These are phyloP conservation scores for Phaffia australis DNA, from an alignment of 768 basidiomycete genomes.

Conservation along the genomic window DNA sequence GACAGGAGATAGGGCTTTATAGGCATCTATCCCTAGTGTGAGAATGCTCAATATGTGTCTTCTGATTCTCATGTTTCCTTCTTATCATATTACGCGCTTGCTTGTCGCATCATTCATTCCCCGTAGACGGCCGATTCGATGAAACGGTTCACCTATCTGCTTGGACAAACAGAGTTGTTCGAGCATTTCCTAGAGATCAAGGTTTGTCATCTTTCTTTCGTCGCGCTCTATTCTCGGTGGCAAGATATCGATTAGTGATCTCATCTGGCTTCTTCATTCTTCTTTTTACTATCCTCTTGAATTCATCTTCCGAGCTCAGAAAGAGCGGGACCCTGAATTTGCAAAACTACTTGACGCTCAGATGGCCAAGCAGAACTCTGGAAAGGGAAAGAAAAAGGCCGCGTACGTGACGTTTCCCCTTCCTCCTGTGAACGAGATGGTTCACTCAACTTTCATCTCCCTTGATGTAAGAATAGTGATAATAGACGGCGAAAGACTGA, in stretches of 20 bases:
- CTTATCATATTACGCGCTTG: too few relatives aligned
- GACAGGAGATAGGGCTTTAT: too few relatives aligned
- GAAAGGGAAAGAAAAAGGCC: slow-evolving; percentile 74
- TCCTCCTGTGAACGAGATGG: not conserved
- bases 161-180: slow-evolving; percentile 96
- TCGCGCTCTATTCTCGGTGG: not conserved
- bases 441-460: not conserved
- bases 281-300: not conserved
- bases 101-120: not conserved
- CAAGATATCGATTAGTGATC: not conserved
- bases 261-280: not conserved
- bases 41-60: too few relatives aligned
- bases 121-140: slow-evolving; percentile 76
- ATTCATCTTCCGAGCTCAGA: slow-evolving; percentile 41
- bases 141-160: slow-evolving; percentile 91
- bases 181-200: slow-evolving; percentile 97
- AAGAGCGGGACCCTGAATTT: slow-evolving; percentile 83
- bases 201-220: slow-evolving; percentile 42
- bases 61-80: too few relatives aligned
- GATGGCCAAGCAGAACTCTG: slow-evolving; percentile 46
- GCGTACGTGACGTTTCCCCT: slow-evolving; percentile 43
- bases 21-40: too few relatives aligned
- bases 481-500: slow-evolving; percentile 87
- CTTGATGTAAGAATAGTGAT: slow-evolving; percentile 46
- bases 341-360: slow-evolving; percentile 76